Evolutionary conservation across 371 early-diverging fungal genomes (phyloP).

Genomic region (Syncephalastrum racemosum): DNA sequence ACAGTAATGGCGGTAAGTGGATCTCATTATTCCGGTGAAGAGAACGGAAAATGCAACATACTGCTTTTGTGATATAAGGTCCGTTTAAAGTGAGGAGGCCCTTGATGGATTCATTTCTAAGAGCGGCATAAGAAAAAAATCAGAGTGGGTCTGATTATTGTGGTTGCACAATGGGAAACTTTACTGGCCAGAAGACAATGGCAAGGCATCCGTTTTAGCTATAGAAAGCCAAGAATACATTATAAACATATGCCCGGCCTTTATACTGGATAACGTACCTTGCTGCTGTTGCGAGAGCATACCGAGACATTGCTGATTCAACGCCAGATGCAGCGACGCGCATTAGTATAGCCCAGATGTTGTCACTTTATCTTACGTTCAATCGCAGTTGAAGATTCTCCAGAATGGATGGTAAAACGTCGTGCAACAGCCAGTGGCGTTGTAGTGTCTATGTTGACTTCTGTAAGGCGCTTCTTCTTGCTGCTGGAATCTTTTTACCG

Average conservation of each 20-base stretch:
- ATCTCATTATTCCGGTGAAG: neutral
- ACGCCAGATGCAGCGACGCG: neutral
- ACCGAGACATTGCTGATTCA: constrained; percentile 21
- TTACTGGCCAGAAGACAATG: constrained; percentile 34
- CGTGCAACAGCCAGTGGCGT: constrained; percentile 35
- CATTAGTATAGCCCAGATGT: neutral
- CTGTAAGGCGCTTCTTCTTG: no score
- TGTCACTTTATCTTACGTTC: constrained; percentile 18
- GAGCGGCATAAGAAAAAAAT: neutral
- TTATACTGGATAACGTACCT: neutral
- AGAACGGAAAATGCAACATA: constrained; percentile 10
- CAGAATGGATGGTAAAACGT: constrained; percentile 32
- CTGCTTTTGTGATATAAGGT: constrained; percentile 39
- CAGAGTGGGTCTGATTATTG: neutral
- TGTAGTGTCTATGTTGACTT: constrained; percentile 23
- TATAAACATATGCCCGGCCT: neutral
- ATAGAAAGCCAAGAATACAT: neutral
- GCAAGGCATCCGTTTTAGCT: constrained; percentile 40
- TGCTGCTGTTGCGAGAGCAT: constrained; percentile 29
- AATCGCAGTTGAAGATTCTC: constrained; percentile 25
- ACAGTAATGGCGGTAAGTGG: neutral
- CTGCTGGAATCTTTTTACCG: no score
- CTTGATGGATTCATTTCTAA: constrained; percentile 45
- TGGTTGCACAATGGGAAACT: neutral
- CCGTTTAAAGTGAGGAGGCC: constrained; percentile 37